Conservation (phyloP, 73 alveolate genomes). For the Paramecium tetraurelia region DNA sequence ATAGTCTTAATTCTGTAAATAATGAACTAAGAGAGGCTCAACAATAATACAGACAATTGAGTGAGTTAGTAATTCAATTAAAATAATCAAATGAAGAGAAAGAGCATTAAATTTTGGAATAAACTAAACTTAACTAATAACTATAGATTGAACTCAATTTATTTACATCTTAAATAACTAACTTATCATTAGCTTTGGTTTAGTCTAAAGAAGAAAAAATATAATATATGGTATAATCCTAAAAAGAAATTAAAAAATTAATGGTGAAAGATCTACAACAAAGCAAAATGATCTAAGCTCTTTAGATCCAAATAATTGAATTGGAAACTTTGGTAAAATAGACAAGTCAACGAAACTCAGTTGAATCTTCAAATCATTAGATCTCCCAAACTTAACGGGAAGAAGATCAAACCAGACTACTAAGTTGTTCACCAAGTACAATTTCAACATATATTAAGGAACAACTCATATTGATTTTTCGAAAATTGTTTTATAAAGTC, state of each 20-base stretch:
- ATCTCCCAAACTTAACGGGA: neutral
- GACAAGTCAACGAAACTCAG: neutral
- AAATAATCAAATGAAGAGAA: neutral
- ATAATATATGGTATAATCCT: neutral
- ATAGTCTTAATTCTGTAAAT: neutral
- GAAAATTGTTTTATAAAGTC: neutral
- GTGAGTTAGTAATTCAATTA: neutral
- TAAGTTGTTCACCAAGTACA: constrained; percentile 10
- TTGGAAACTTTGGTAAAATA: neutral
- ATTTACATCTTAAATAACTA: neutral
- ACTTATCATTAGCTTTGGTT: neutral
- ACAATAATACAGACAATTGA: neutral
- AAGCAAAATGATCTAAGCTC: neutral
- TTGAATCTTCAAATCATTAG: neutral
- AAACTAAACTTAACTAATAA: neutral
- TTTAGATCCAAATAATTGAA: neutral
- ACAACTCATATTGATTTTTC: neutral
- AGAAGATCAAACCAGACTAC: neutral
- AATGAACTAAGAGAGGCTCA: neutral
- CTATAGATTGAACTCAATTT: neutral
- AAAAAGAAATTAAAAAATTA: neutral
- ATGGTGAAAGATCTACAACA: neutral
- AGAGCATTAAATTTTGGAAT: neutral
- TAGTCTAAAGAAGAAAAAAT: neutral
- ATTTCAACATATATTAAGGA: neutral